Evolutionary conservation across 768 basidiomycete species (phyloP), one percentile per base, ranked within the genome.

Genomic region (Jaapia argillacea): DNA sequence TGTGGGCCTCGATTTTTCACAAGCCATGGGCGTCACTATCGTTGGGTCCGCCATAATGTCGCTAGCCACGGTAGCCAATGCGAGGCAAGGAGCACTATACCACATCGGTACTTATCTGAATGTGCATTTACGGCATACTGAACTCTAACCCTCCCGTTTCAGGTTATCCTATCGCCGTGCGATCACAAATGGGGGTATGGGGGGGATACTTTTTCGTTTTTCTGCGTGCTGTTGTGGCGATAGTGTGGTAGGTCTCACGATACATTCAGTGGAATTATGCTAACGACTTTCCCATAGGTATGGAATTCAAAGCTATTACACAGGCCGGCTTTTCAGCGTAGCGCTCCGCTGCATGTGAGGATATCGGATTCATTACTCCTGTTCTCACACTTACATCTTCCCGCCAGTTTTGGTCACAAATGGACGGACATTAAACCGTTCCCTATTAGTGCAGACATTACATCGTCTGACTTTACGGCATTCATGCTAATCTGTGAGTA

Each of bases 391-490:
- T 10, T 10, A 10, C 28, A 10, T 33, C 10, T 33, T 10, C 10
- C 28, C 28, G 10, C 10, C 16, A 33, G 28, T 16, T 55, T 55
- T 31, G 54, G 54, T 7, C 50, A 53, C 28, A 49, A 47, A 33
- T 55, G 52, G 52, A 55, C 54, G 3, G 48, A 50, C 27, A 42
- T 55, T 1, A 49, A 49, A 20, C 50, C 48, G 40, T 48, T 55
- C 40, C 50, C 54, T 2, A 46, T 24, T 4, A 45, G 42, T 24
- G 54, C 52, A n/a, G 52, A 42, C 16, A 53, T 55, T 35, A 45
- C 44, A 4, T 40, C 48, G 14, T 51, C 53, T 22, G 50, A 46
- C 12, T 43, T 55, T 21, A 27, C 49, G 23, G 54, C 52, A 14
- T 55, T 55, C 41, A 47, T 55, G 26, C 24, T 55, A 1, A 44